Conservation (phyloP, 176 grass and related monocot species). For the Alloteropsis semialata region DNA sequence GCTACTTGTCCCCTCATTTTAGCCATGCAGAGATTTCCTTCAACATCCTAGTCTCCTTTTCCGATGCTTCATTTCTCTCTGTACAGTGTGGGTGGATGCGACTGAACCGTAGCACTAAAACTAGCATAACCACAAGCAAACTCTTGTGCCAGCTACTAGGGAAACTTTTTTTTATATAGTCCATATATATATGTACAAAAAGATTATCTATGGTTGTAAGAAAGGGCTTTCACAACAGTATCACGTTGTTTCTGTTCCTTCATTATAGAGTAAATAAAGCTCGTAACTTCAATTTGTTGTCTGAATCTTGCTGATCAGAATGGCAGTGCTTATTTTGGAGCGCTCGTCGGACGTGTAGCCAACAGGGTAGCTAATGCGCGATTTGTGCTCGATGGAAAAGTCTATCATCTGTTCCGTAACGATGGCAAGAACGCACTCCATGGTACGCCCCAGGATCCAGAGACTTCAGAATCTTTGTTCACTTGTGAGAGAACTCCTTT, state of each 20-base stretch:
- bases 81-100: not conserved
- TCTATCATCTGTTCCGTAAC: constrained; percentile 52
- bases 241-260: no score
- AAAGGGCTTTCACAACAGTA: not conserved
- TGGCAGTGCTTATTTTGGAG: constrained; percentile 68
- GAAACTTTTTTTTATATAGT: not conserved
- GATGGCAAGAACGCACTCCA: constrained; percentile 82
- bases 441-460: constrained; percentile 41
- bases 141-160: not conserved
- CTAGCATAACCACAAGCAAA: not conserved
- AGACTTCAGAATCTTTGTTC: not conserved
- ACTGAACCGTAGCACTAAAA: not conserved
- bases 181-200: not conserved
- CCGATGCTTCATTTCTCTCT: not conserved
- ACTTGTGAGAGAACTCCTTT: not conserved
- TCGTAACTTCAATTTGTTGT: not conserved
- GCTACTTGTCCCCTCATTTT: not conserved
- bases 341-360: constrained; percentile 80
- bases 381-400: constrained; percentile 65
- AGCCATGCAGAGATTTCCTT: not conserved
- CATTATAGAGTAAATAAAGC: no score
- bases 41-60: not conserved
- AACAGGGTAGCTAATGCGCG: constrained; percentile 66
- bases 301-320: constrained; percentile 38
- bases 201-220: not conserved